Conservation (phyloP, 345 rosid species). For the Eucalyptus melliodora region DNA sequence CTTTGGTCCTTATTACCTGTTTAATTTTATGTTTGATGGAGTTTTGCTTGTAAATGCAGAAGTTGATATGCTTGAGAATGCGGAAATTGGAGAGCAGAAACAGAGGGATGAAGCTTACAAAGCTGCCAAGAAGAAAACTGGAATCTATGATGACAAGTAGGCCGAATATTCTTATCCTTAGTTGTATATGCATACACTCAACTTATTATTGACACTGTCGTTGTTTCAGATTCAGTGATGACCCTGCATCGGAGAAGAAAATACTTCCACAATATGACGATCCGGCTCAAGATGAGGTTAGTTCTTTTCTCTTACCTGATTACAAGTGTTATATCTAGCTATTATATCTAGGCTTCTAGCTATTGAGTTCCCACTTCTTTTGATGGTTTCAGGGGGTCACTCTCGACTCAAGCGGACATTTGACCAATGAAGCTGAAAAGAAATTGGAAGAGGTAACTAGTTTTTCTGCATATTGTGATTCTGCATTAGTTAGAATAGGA, state of each 20-base stretch:
- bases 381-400: conserved; percentile 50
- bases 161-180: background rate
- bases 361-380: background rate
- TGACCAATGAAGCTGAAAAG: conserved; percentile 89
- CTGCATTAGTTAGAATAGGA: background rate
- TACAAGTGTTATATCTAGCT: background rate
- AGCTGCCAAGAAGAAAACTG: conserved; percentile 83
- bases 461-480: background rate
- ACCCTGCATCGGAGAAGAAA: conserved; percentile 60
- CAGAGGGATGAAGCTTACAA: conserved; percentile 80
- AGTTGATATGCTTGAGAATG: conserved; percentile 94
- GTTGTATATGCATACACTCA: background rate
- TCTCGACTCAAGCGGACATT: conserved; percentile 68
- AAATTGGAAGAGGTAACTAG: conserved; percentile 72
- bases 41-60: conserved; percentile 43
- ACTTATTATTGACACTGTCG: background rate
- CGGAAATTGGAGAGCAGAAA: conserved; percentile 97
- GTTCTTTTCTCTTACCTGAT: background rate
- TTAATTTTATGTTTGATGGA: background rate
- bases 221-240: conserved; percentile 68
- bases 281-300: conserved; percentile 60
- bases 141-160: conserved; percentile 80
- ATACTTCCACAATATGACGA: conserved; percentile 96
- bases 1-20: background rate
- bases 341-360: too few species aligned